Percentiles rank a stretch among this genome's conserved stretches.
phyloP scores from a whole-genome alignment of 345 rosid genomes.

The Excoecaria agallocha region DNA sequence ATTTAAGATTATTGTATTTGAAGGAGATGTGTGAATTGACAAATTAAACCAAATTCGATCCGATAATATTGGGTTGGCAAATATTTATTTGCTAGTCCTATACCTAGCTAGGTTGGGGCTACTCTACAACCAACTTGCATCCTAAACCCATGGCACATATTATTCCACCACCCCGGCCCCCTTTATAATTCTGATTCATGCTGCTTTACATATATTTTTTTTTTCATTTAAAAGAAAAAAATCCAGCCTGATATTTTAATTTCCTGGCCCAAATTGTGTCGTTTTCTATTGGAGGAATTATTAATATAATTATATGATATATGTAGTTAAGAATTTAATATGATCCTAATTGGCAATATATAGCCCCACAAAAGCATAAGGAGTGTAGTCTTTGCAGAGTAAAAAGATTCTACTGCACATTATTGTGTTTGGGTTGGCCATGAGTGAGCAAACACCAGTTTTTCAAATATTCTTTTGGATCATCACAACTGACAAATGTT shows the following conservation, averaged over 20 bases:
- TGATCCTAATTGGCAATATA: too few relatives aligned
- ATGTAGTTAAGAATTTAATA: too few relatives aligned
- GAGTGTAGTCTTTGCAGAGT: too few relatives aligned
- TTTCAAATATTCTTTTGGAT: constrained; percentile 21
- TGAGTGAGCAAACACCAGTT: constrained; percentile 17
- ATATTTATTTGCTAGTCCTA: constrained; percentile 23
- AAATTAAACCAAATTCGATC: constrained; percentile 21
- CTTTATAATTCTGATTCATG: constrained; percentile 31
- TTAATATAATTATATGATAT: too few relatives aligned
- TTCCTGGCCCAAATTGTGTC: neutral
- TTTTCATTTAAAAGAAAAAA: neutral
- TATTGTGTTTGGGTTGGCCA: constrained; percentile 30
- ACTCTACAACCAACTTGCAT: constrained; percentile 50
- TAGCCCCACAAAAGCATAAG: neutral
- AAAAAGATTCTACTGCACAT: constrained; percentile 26
- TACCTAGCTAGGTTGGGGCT: constrained; percentile 36
- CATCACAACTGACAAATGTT: constrained; percentile 21
- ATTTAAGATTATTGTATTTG: constrained; percentile 10
- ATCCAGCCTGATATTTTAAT: constrained; percentile 34
- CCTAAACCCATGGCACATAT: constrained; percentile 31
- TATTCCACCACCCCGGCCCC: constrained; percentile 39
- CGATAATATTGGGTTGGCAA: constrained; percentile 13
- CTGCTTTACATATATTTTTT: constrained; percentile 21
- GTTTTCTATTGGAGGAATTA: too few relatives aligned
- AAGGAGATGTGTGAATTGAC: neutral